Conservation (phyloP, 192 early-diverging fungal genomes). For the Podila horticola region DNA sequence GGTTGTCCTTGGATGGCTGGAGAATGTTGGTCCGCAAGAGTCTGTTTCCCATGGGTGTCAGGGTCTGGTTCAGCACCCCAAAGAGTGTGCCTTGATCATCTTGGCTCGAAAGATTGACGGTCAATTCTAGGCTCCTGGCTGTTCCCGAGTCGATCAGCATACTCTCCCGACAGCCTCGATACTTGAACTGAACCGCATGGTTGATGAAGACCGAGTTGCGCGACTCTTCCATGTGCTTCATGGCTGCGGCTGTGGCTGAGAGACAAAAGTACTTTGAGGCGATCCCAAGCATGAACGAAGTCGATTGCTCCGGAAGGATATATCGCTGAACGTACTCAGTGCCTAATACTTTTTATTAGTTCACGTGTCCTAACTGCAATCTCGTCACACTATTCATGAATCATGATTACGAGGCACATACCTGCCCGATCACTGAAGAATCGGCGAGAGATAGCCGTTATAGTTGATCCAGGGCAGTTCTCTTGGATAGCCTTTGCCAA, state of each 20-base stretch:
- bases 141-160: conserved; percentile 68
- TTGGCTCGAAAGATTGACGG: conserved; percentile 57
- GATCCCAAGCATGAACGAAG: conserved; percentile 54
- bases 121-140: conserved; percentile 70
- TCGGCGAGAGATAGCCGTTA: conserved; percentile 63
- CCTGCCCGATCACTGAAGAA: conserved; percentile 67
- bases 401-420: conserved; percentile 9
- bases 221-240: conserved; percentile 62
- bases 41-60: conserved; percentile 76
- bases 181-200: conserved; percentile 67
- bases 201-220: conserved; percentile 62
- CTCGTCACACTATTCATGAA: too few relatives aligned
- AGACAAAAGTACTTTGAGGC: conserved; percentile 69
- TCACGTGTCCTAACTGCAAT: conserved; percentile 16
- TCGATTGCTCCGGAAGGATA: conserved; percentile 58
- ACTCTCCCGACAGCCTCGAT: conserved; percentile 59
- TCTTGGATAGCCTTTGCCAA: conserved; percentile 60
- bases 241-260: conserved; percentile 60
- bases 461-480: conserved; percentile 44
- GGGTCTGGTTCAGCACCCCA: conserved; percentile 68
- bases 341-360: conserved; percentile 11
- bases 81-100: conserved; percentile 64
- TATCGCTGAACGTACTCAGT: conserved; percentile 54
- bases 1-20: conserved; percentile 69
- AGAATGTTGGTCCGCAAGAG: conserved; percentile 81